Base-by-base conservation (phyloP, 164 flowering plant species). In the Paratinospora sagittata region DNA sequence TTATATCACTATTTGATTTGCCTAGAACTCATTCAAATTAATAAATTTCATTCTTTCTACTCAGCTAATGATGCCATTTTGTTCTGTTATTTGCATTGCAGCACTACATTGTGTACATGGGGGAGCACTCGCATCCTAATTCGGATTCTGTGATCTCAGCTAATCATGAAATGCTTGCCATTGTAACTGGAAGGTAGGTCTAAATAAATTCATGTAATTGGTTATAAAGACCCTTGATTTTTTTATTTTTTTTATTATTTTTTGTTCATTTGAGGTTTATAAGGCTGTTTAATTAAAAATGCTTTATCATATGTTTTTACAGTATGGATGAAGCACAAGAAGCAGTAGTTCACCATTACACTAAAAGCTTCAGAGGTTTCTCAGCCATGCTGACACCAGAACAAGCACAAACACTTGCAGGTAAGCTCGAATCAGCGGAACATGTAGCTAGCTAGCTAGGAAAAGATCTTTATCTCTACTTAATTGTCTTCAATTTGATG, bases 361-460 rank as follows among this genome's bases (percentile, higher is more conserved):
- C 71, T 37, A 88, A 81, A 73, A 87, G 86, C 65, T 86, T 88
- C 62, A 82, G 81, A 63, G 92, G 89, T 1, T 86, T 88, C 63
- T 84, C 80, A 0, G 90, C 83, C 23, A 76, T 77, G 66, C 82
- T 89, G 17, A 85, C 82, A 10, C 70, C 79, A 1, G 72, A 78
- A 55, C 88, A 87, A 70, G 80, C 74, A 27, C 63, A 70, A 5
- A 62, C 39, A 27, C 74, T 87, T 67, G 68, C 82, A 3, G 52
- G 87, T 82, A 39, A 63, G 69, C 21, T 64, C 21, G 14, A 37
- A 26, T 37, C n/a, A n/a, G n/a, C n/a, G n/a, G n/a, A n/a, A n/a
- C n/a, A n/a, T n/a, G n/a, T n/a, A n/a, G n/a, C n/a, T n/a, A n/a
- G n/a, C n/a, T n/a, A n/a, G n/a, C n/a, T n/a, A n/a, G n/a, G n/a